Evolutionary conservation across 2,329 filamentous ascomycete species (phyloP).

Genomic region (Ophiostoma sp.): DNA sequence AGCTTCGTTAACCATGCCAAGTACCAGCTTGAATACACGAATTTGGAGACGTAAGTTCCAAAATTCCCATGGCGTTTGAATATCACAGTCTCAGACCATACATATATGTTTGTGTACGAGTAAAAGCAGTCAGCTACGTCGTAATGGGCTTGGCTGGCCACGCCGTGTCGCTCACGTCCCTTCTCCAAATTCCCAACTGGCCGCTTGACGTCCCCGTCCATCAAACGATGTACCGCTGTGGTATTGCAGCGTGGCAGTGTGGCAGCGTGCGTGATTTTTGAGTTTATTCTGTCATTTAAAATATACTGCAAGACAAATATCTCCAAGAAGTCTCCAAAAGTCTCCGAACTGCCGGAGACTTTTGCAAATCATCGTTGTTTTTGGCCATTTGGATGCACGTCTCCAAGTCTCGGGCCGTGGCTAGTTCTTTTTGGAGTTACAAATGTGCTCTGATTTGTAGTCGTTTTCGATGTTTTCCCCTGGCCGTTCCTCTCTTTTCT

Average conservation of each 20-base stretch:
- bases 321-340: slow-evolving; percentile 8
- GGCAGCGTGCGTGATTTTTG: neutral
- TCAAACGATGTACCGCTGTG: neutral
- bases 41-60: neutral
- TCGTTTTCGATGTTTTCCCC: neutral
- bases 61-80: too few species aligned
- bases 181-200: neutral
- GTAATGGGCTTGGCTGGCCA: too few species aligned
- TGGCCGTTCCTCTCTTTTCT: too few species aligned
- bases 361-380: slow-evolving; percentile 5
- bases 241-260: neutral
- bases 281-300: neutral
- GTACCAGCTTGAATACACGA: too few species aligned
- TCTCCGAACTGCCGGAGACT: slow-evolving; percentile 8
- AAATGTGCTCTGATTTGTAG: neutral
- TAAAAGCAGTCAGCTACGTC: too few species aligned
- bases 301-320: slow-evolving; percentile 1
- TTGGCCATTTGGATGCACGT: slow-evolving; percentile 1
- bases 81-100: too few species aligned
- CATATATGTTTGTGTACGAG: too few species aligned
- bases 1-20: too few species aligned
- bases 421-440: neutral
- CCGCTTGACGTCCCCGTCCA: too few species aligned
- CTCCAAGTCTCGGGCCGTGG: neutral
- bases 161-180: too few species aligned